These are phyloP conservation scores for Trapa bicornis DNA, from an alignment of 345 rosid species.

Conservation along the genomic window DNA sequence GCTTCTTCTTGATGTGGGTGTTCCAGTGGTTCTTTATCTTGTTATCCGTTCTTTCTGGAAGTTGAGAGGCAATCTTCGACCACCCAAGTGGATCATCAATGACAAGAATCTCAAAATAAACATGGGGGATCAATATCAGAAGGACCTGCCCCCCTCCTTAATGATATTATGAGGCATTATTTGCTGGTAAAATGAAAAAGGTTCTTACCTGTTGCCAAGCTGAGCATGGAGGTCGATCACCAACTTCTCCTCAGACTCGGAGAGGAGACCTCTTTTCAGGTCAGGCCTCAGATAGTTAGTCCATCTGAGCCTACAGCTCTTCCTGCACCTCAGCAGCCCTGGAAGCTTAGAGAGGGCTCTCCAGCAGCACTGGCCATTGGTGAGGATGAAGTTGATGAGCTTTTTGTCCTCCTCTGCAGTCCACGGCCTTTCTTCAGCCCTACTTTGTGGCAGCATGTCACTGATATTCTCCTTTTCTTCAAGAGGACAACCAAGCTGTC, in stretches of 20 bases:
- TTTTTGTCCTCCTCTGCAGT: slow-evolving; percentile 87
- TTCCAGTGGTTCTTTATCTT: slow-evolving; percentile 98
- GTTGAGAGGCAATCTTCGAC: slow-evolving; percentile 96
- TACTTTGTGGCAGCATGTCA: slow-evolving; percentile 68
- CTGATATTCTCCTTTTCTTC: no score
- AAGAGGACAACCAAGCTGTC: no score
- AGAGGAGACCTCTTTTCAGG: slow-evolving; percentile 76
- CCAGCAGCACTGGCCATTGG: slow-evolving; percentile 98
- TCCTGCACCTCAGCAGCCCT: slow-evolving; percentile 88
- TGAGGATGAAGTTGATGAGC: slow-evolving; percentile 75
- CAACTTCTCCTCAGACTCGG: slow-evolving; percentile 73
- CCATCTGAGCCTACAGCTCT: slow-evolving; percentile 94
- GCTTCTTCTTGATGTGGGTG: slow-evolving; percentile 88
- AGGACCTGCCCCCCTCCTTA: no score
- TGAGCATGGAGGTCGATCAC: slow-evolving; percentile 88
- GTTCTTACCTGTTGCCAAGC: slow-evolving; percentile 72
- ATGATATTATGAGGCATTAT: no score
- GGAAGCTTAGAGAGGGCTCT: slow-evolving; percentile 92
- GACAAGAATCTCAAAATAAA: no score
- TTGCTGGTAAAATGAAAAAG: no score
- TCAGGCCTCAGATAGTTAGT: slow-evolving; percentile 88
- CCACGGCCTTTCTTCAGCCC: slow-evolving; percentile 98
- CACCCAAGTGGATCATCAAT: slow-evolving; percentile 29
- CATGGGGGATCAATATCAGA: no score
- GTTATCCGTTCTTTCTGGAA: slow-evolving; percentile 96